Conservation (phyloP, 2,329 filamentous ascomycete genomes). For the Alternaria metachromatica region DNA sequence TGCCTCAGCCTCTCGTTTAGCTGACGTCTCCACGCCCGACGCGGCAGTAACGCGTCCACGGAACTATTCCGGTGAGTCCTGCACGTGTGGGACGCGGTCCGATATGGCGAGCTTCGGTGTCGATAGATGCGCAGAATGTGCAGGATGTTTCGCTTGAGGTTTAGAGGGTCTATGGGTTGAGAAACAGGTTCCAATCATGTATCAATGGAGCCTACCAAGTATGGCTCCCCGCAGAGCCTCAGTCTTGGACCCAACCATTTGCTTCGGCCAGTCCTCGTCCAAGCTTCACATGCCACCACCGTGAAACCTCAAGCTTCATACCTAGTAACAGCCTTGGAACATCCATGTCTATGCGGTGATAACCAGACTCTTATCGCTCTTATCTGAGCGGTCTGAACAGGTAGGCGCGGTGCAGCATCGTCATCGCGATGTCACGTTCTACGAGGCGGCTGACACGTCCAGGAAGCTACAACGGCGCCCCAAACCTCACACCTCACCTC, state of each 20-base stretch:
- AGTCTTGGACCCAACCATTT: background rate
- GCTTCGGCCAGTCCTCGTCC: background rate
- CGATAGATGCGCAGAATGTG: background rate
- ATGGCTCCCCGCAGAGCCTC: constrained; percentile 12
- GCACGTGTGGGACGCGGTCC: background rate
- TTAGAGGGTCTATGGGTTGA: background rate
- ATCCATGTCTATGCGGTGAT: background rate
- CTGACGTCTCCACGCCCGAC: constrained; percentile 6
- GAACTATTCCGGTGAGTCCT: constrained; percentile 3
- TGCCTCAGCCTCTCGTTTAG: constrained; percentile 15
- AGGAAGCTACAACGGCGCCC: background rate
- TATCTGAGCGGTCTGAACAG: background rate
- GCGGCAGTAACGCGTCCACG: constrained; percentile 2
- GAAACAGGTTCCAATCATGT: background rate
- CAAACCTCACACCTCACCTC: background rate
- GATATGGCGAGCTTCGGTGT: background rate
- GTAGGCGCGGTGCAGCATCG: constrained; percentile 18
- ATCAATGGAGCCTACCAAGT: background rate
- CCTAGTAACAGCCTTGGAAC: background rate
- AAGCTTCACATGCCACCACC: background rate
- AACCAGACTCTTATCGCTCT: background rate
- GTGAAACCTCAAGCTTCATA: background rate
- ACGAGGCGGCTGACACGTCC: constrained; percentile 11
- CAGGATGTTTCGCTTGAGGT: background rate
- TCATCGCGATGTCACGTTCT: constrained; percentile 15